A percentile compares a stretch with the other conserved stretches of the same genome.
phyloP scores from a whole-genome alignment of 768 basidiomycete genomes.

The Xanthoconium purpureum region DNA sequence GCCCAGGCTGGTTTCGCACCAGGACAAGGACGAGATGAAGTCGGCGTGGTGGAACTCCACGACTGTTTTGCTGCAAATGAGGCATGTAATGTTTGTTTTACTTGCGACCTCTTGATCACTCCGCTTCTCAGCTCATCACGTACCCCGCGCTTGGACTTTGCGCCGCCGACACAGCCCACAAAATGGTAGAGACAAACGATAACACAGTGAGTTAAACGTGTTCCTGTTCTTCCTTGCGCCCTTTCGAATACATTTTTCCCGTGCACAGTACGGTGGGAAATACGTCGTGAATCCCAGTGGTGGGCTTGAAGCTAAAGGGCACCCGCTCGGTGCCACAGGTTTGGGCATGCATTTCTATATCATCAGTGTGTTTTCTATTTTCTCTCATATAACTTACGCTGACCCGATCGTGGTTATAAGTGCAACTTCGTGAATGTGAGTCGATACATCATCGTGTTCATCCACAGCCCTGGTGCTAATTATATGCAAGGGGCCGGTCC shows the following conservation, averaged over 20 bases:
- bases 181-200: conserved; percentile 70
- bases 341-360: conserved; percentile 88
- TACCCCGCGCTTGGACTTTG: conserved; percentile 81
- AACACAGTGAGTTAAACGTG: conserved; percentile 58
- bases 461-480: neutral
- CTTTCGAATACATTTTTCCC: neutral
- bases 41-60: conserved; percentile 84
- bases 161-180: conserved; percentile 61
- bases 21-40: conserved; percentile 62
- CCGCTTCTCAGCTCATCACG: conserved; percentile 57
- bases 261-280: conserved; percentile 70
- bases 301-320: conserved; percentile 86
- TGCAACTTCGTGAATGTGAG: conserved; percentile 73
- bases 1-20: conserved; percentile 63
- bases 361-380: conserved; percentile 48
- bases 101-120: neutral
- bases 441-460: neutral
- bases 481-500: conserved; percentile 65
- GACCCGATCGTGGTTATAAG: conserved; percentile 31
- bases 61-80: conserved; percentile 86
- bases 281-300: conserved; percentile 84
- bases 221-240: neutral
- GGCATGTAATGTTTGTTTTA: conserved; percentile 35
- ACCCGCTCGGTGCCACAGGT: conserved; percentile 81
- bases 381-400: neutral